Evolutionary conservation across 2,329 filamentous ascomycete species (phyloP).

Genomic region (Pseudopithomyces chartarum): DNA sequence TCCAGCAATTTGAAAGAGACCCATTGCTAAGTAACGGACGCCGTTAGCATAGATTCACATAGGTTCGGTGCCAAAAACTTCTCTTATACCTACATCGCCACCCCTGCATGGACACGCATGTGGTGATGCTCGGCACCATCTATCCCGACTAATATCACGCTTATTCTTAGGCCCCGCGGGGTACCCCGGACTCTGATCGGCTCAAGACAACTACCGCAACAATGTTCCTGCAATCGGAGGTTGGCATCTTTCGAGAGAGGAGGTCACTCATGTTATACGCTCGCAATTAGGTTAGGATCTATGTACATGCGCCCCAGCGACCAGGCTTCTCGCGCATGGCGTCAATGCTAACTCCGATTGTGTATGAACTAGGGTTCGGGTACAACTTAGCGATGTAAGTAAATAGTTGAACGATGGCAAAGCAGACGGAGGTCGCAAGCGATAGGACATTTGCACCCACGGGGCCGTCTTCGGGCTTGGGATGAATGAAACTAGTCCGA

Average conservation of each 20-base stretch:
- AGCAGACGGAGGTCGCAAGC: too few species aligned
- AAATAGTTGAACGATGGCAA: too few species aligned
- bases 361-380: too few species aligned
- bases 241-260: background rate
- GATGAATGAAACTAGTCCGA: background rate
- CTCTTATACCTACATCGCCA: slow-evolving; percentile 5
- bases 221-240: slow-evolving; percentile 14
- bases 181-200: slow-evolving; percentile 11
- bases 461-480: background rate
- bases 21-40: slow-evolving; percentile 13
- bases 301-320: background rate
- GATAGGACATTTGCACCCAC: background rate
- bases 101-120: background rate
- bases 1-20: slow-evolving; percentile 20
- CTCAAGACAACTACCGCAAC: background rate
- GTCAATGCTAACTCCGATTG: background rate
- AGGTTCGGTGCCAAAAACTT: background rate
- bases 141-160: slow-evolving; percentile 6
- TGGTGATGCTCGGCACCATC: slow-evolving; percentile 5
- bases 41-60: too few species aligned
- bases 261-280: background rate
- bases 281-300: background rate
- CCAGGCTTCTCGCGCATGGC: background rate
- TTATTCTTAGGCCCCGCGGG: slow-evolving; percentile 3
- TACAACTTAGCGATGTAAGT: too few species aligned